These are phyloP conservation scores for Bruguiera parviflora DNA, from an alignment of 345 rosid genomes.

Conservation along the genomic window DNA sequence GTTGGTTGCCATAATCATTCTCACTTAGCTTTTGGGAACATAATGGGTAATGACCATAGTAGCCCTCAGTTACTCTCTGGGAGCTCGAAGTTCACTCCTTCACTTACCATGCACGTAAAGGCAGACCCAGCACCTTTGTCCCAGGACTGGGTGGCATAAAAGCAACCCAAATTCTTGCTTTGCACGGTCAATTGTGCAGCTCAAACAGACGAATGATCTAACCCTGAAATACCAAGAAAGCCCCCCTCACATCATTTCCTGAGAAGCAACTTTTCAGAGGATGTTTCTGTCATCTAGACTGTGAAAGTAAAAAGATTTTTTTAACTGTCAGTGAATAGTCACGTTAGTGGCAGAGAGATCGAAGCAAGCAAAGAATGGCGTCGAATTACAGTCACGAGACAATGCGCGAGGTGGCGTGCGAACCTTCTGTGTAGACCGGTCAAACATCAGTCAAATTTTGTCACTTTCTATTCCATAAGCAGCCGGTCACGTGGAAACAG, in stretches of 20 bases:
- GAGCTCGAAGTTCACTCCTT: conserved; percentile 19
- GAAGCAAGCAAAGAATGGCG: conserved; percentile 1
- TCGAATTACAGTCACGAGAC: conserved; percentile 8
- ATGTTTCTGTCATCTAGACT: conserved; percentile 32
- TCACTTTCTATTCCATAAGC: background rate
- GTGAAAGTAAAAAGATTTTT: background rate
- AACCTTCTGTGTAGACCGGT: conserved; percentile 21
- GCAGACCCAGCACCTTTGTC: conserved; percentile 24
- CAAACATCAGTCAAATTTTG: conserved; percentile 26
- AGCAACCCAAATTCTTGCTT: conserved; percentile 40
- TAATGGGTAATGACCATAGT: background rate
- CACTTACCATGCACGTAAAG: conserved; percentile 58
- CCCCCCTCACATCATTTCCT: conserved; percentile 10
- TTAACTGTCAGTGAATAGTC: conserved; percentile 18
- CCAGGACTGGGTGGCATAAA: conserved; percentile 32
- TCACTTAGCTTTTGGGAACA: background rate
- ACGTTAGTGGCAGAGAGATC: conserved; percentile 9
- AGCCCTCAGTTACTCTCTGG: background rate
- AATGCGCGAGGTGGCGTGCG: conserved; percentile 30
- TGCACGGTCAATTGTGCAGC: conserved; percentile 31
- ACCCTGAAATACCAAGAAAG: conserved; percentile 14
- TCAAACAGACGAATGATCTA: background rate
- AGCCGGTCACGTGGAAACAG: conserved; percentile 18
- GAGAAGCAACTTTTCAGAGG: conserved; percentile 12
- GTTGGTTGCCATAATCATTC: background rate